phyloP scores from a whole-genome alignment of 2,329 filamentous ascomycete species.

The Dichotomopilus funicola region DNA sequence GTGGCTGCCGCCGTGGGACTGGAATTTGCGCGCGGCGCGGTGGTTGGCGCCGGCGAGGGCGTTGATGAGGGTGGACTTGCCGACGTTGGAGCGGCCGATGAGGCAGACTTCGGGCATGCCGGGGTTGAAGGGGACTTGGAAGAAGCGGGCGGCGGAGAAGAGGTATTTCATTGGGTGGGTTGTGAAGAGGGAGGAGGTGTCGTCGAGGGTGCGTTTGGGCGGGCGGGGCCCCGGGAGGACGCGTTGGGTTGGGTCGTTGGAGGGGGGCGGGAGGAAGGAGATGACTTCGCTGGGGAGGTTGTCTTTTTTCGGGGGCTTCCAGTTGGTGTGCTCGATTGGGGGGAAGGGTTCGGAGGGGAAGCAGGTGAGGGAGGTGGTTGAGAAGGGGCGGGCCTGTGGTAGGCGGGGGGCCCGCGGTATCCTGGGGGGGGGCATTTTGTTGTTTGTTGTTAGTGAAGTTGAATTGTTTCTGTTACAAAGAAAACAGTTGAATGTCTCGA shows the following conservation, averaged over 20 bases:
- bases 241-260: slow-evolving; percentile 19
- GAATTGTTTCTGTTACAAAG: too few relatives aligned
- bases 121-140: slow-evolving; percentile 46
- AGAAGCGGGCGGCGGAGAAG: slow-evolving; percentile 43
- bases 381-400: neutral
- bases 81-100: slow-evolving; percentile 81
- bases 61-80: slow-evolving; percentile 85
- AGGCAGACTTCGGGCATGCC: slow-evolving; percentile 61
- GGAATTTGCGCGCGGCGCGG: slow-evolving; percentile 26
- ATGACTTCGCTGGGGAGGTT: slow-evolving; percentile 13
- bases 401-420: neutral
- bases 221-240: slow-evolving; percentile 20
- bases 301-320: neutral
- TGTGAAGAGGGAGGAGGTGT: slow-evolving; percentile 26
- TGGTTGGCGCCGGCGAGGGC: slow-evolving; percentile 53
- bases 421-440: too few relatives aligned
- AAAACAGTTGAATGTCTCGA: too few relatives aligned
- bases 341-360: neutral
- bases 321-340: neutral
- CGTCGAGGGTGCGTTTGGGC: slow-evolving; percentile 14
- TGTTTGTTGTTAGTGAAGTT: too few relatives aligned
- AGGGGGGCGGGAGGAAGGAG: slow-evolving; percentile 27
- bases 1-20: slow-evolving; percentile 37
- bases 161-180: slow-evolving; percentile 32
- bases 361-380: neutral